Evolutionary conservation across 2,329 filamentous ascomycete species (phyloP).

Genomic region (Apiospora pterosperma): DNA sequence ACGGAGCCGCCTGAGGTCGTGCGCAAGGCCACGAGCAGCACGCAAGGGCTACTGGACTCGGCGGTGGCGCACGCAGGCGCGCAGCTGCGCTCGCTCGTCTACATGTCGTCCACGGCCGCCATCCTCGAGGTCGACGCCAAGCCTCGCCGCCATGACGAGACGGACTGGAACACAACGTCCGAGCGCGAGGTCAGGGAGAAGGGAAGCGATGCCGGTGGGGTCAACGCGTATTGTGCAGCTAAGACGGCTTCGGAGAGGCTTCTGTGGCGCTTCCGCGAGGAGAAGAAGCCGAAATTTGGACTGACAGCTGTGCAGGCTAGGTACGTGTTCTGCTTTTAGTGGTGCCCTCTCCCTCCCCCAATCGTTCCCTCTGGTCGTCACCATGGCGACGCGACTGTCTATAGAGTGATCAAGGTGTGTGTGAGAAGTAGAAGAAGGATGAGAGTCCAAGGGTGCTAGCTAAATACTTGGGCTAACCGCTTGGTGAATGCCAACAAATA

Average conservation of each 20-base stretch:
- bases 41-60: slow-evolving; percentile 17
- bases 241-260: slow-evolving; percentile 23
- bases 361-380: background rate
- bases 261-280: slow-evolving; percentile 22
- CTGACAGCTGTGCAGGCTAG: slow-evolving; percentile 23
- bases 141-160: slow-evolving; percentile 18
- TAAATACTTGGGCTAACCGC: no score
- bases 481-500: slow-evolving; percentile 9
- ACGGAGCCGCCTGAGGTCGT: slow-evolving; percentile 20
- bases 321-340: slow-evolving; percentile 10
- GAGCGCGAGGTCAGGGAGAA: slow-evolving; percentile 13
- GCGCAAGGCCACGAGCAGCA: slow-evolving; percentile 17
- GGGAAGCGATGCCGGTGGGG: slow-evolving; percentile 14
- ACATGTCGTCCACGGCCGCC: slow-evolving; percentile 22
- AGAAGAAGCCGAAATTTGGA: slow-evolving; percentile 17
- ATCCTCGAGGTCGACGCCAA: slow-evolving; percentile 19
- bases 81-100: slow-evolving; percentile 19
- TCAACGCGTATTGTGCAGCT: slow-evolving; percentile 23
- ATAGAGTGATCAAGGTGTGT: no score
- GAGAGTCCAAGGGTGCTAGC: background rate
- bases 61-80: slow-evolving; percentile 14
- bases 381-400: no score
- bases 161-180: slow-evolving; percentile 23
- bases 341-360: background rate
- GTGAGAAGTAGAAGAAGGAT: background rate